A percentile compares a stretch with the other conserved stretches of the same genome.
These are phyloP conservation scores for Podosphaera xanthii DNA, from an alignment of 2,329 filamentous ascomycete species.

Conservation along the genomic window DNA sequence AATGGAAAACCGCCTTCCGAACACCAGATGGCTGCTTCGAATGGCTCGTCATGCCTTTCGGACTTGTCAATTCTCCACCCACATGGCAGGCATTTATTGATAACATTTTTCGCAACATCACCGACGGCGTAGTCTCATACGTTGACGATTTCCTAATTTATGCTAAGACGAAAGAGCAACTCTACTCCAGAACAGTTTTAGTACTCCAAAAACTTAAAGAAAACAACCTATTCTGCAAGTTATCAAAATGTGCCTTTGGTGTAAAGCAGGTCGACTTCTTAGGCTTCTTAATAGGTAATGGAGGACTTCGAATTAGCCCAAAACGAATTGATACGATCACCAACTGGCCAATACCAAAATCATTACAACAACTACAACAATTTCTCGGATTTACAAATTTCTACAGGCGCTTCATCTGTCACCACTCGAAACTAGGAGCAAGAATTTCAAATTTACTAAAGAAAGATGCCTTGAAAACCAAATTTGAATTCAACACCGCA, in stretches of 20 bases:
- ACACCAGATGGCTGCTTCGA: not conserved
- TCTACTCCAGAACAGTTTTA: not conserved
- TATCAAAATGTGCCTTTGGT: too few relatives aligned
- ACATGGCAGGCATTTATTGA: constrained; percentile 2
- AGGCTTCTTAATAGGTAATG: too few relatives aligned
- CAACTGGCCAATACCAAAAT: too few relatives aligned
- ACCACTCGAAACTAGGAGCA: not conserved
- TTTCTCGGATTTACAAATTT: too few relatives aligned
- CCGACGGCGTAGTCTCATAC: not conserved
- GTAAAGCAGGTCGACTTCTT: too few relatives aligned
- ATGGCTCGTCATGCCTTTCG: constrained; percentile 2
- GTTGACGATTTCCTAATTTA: not conserved
- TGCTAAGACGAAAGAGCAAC: not conserved
- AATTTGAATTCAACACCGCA: not conserved
- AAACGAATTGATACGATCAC: too few relatives aligned
- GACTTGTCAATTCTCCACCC: not conserved
- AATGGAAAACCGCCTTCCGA: not conserved
- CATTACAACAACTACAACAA: too few relatives aligned
- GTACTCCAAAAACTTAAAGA: not conserved
- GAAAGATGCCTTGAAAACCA: not conserved
- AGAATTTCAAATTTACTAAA: not conserved
- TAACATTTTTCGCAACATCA: not conserved
- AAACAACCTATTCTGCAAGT: too few relatives aligned
- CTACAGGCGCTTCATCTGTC: not conserved
- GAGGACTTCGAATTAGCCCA: too few relatives aligned